Percentiles rank a stretch among this genome's conserved stretches.
Conservation (phyloP, 2,329 filamentous ascomycete genomes). For the Chalaropsis thielavioides region DNA sequence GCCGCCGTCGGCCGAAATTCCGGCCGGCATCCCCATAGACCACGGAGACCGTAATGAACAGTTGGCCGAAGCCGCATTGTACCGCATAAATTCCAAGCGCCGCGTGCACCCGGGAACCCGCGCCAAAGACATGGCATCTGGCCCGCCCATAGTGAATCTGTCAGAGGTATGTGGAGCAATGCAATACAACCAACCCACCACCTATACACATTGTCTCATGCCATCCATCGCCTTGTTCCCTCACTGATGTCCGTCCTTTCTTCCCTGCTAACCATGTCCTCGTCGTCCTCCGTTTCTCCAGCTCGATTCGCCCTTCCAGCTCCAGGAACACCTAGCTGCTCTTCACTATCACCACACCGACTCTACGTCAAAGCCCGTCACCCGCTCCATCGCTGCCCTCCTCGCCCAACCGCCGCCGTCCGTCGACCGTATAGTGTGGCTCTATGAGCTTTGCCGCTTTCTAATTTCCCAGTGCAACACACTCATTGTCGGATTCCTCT, state of each 20-base stretch:
- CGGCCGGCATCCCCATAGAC: slow-evolving; percentile 69
- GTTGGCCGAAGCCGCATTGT: slow-evolving; percentile 39
- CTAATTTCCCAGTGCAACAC: slow-evolving; percentile 89
- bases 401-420: slow-evolving; percentile 68
- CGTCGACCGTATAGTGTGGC: slow-evolving; percentile 79
- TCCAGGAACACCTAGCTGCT: slow-evolving; percentile 92
- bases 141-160: slow-evolving; percentile 74
- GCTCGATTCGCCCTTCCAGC: slow-evolving; percentile 94
- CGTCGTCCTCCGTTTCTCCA: slow-evolving; percentile 29
- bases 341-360: slow-evolving; percentile 70
- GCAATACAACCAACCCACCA: background rate
- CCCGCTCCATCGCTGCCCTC: slow-evolving; percentile 55
- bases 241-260: background rate
- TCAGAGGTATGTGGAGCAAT: slow-evolving; percentile 46
- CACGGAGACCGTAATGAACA: slow-evolving; percentile 40
- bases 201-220: too few species aligned
- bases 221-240: background rate
- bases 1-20: slow-evolving; percentile 86
- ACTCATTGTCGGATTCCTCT: slow-evolving; percentile 82
- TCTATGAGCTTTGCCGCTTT: slow-evolving; percentile 95
- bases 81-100: slow-evolving; percentile 61
- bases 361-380: slow-evolving; percentile 55
- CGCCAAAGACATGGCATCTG: slow-evolving; percentile 81
- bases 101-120: slow-evolving; percentile 87
- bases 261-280: background rate